phyloP scores from a whole-genome alignment of 2,329 filamentous ascomycete genomes.

The Nakataea oryzae region DNA sequence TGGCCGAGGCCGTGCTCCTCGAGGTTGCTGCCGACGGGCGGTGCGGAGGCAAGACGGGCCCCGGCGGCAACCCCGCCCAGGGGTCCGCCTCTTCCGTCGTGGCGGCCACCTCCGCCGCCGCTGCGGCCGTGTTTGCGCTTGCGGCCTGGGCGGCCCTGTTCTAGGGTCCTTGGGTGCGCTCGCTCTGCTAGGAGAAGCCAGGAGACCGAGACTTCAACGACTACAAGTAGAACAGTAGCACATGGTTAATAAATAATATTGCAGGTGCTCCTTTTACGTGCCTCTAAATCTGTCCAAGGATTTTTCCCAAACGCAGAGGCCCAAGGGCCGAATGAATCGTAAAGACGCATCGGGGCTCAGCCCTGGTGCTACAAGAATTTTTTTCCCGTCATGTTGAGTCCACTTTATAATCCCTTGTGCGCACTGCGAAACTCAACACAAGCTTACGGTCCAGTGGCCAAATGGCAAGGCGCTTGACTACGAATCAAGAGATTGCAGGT shows the following conservation, averaged over 20 bases:
- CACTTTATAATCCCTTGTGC: neutral
- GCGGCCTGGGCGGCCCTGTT: neutral
- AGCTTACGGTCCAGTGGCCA: slow-evolving; percentile 12
- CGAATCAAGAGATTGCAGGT: slow-evolving; percentile 26
- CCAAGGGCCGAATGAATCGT: neutral
- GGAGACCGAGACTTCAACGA: neutral
- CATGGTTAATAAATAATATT: no score
- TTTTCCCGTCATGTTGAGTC: neutral
- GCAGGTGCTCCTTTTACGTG: no score
- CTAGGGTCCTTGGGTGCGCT: neutral
- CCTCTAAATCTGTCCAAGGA: no score
- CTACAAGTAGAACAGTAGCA: neutral
- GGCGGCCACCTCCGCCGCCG: neutral
- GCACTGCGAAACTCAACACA: neutral
- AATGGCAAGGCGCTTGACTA: slow-evolving; percentile 25
- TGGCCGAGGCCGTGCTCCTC: slow-evolving; percentile 20
- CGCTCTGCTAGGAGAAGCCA: neutral
- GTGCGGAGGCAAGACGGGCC: neutral
- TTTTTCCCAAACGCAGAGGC: no score
- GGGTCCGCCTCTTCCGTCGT: neutral
- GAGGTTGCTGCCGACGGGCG: slow-evolving; percentile 10
- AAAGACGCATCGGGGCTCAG: neutral
- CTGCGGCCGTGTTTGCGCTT: neutral
- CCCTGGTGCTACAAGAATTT: neutral
- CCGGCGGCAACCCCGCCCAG: neutral